phyloP scores from a whole-genome alignment of 495 filamentous ascomycete genomes.

The Xylaria longipes region DNA sequence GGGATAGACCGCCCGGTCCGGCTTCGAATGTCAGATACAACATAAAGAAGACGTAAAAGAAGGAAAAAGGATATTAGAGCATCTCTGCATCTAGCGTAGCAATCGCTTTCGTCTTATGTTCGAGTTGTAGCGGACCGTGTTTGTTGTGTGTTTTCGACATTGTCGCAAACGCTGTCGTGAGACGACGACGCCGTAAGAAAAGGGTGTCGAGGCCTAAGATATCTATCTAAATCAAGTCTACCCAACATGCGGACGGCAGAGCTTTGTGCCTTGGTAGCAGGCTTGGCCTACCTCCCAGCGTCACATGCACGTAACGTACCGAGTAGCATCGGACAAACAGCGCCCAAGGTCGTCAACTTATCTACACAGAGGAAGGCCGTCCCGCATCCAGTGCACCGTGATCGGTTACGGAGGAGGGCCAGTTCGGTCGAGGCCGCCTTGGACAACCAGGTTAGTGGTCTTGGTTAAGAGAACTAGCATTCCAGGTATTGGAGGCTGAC shows the following conservation, averaged over 20 bases:
- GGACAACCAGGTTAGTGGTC: constrained; percentile 54
- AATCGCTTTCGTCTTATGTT: background rate
- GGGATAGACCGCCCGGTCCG: background rate
- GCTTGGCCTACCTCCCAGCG: constrained; percentile 14
- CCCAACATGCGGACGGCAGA: constrained; percentile 15
- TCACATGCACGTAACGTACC: constrained; percentile 39
- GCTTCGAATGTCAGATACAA: background rate
- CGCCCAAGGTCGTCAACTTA: constrained; percentile 55
- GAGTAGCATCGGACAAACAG: constrained; percentile 27
- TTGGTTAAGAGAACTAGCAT: background rate
- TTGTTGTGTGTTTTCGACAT: background rate
- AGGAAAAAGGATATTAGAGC: background rate
- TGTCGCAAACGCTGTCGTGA: background rate
- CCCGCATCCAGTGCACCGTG: constrained; percentile 48
- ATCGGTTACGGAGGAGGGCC: constrained; percentile 53
- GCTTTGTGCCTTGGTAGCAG: constrained; percentile 7
- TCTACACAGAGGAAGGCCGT: constrained; percentile 51
- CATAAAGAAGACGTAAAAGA: background rate
- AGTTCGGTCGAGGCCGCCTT: constrained; percentile 47
- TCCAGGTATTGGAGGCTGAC: constrained; percentile 20
- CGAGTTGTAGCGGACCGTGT: background rate
- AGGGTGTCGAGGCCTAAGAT: background rate
- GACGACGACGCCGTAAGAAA: background rate
- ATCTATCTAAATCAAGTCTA: background rate
- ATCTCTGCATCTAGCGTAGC: background rate